Evolutionary conservation across 2,329 filamentous ascomycete genomes (phyloP).

Genomic region (Lecanicillium sp.): DNA sequence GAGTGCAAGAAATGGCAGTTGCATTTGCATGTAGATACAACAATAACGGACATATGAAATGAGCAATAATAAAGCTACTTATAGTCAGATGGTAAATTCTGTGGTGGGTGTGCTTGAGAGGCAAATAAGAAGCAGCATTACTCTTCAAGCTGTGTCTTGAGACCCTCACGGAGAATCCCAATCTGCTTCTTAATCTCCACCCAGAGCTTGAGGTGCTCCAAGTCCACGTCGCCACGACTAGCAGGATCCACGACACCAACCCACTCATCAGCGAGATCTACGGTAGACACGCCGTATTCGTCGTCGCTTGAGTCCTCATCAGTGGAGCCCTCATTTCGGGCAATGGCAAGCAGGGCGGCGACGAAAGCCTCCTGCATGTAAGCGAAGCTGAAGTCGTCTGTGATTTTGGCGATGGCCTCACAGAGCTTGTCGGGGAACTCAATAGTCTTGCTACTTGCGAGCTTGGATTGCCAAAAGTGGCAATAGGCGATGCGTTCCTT

Average conservation of each 20-base stretch:
- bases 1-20: neutral
- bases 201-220: slow-evolving; percentile 52
- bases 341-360: slow-evolving; percentile 54
- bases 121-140: neutral
- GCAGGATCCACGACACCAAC: slow-evolving; percentile 25
- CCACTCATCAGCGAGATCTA: slow-evolving; percentile 32
- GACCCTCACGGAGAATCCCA: slow-evolving; percentile 52
- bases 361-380: slow-evolving; percentile 67
- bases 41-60: neutral
- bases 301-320: slow-evolving; percentile 24
- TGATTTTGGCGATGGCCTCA: slow-evolving; percentile 54
- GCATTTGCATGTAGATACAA: neutral
- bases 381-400: slow-evolving; percentile 60
- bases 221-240: slow-evolving; percentile 29
- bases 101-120: neutral
- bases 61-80: neutral
- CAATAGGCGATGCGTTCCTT: slow-evolving; percentile 54
- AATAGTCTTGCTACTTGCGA: slow-evolving; percentile 50
- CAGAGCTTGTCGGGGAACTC: slow-evolving; percentile 56
- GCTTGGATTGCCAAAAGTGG: slow-evolving; percentile 55
- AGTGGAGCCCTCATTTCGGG: slow-evolving; percentile 24
- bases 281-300: slow-evolving; percentile 21
- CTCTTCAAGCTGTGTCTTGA: slow-evolving; percentile 34
- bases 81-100: neutral
- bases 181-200: slow-evolving; percentile 59